Evolutionary conservation across 768 basidiomycete species (phyloP).

Genomic region (Phylloporus rhodoxanthus): DNA sequence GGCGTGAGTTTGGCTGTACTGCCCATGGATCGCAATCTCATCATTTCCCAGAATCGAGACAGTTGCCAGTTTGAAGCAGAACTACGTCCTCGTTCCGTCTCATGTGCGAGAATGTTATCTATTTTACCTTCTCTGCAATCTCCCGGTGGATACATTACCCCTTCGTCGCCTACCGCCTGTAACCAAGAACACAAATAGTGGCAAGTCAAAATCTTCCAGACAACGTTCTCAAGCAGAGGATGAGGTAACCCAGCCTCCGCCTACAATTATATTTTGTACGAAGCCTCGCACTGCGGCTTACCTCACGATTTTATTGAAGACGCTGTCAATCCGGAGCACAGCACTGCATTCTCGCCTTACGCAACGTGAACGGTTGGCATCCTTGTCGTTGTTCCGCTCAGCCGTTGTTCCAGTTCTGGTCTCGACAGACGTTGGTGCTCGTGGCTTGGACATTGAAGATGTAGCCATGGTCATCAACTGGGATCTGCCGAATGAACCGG

Average conservation of each 20-base stretch:
- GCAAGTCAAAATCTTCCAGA: slow-evolving; percentile 28
- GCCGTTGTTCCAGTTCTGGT: slow-evolving; percentile 86
- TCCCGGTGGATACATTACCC: slow-evolving; percentile 69
- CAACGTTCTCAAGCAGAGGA: slow-evolving; percentile 37
- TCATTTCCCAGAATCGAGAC: slow-evolving; percentile 66
- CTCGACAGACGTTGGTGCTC: slow-evolving; percentile 91
- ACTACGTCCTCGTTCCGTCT: slow-evolving; percentile 88
- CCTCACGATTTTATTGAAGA: slow-evolving; percentile 71
- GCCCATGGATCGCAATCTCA: not conserved
- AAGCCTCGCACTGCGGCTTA: slow-evolving; percentile 87
- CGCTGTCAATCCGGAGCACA: slow-evolving; percentile 75
- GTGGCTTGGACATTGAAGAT: slow-evolving; percentile 94
- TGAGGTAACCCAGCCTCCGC: slow-evolving; percentile 72
- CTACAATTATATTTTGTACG: slow-evolving; percentile 92
- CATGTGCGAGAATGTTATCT: slow-evolving; percentile 93
- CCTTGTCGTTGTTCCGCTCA: slow-evolving; percentile 81
- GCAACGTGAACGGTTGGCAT: slow-evolving; percentile 81
- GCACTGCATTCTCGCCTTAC: slow-evolving; percentile 91
- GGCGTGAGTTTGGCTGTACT: slow-evolving; percentile 43
- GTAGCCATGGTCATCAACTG: slow-evolving; percentile 96
- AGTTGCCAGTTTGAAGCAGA: slow-evolving; percentile 80
- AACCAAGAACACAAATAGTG: slow-evolving; percentile 30
- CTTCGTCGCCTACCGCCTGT: slow-evolving; percentile 62
- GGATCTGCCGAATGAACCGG: slow-evolving; percentile 86
- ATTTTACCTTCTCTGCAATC: slow-evolving; percentile 83